Percentiles rank a stretch among this genome's conserved stretches.
Evolutionary conservation across 2,329 filamentous ascomycete genomes (phyloP).

Genomic region (Cordyceps sp.): DNA sequence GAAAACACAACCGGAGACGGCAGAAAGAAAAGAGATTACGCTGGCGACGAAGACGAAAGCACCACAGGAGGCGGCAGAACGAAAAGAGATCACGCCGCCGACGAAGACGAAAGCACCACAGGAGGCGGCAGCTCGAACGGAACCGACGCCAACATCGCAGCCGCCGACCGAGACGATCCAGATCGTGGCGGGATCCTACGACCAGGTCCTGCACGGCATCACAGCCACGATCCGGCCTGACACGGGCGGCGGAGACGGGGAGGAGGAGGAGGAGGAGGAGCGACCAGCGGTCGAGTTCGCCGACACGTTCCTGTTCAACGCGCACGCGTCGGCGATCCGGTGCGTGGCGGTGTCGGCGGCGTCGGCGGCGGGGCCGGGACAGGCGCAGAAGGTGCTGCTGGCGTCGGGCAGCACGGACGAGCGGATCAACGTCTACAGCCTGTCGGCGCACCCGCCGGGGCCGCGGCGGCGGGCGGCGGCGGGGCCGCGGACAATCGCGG

Average conservation of each 20-base stretch:
- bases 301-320: constrained; percentile 91
- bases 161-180: constrained; percentile 47
- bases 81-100: constrained; percentile 17
- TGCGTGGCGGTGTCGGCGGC: constrained; percentile 74
- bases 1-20: too few relatives aligned
- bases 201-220: constrained; percentile 84
- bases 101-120: not conserved
- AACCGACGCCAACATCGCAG: not conserved
- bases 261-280: constrained; percentile 28
- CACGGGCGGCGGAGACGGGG: too few relatives aligned
- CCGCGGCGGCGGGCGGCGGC: constrained; percentile 42
- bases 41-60: constrained; percentile 1
- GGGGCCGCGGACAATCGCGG: constrained; percentile 55
- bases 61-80: too few relatives aligned
- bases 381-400: constrained; percentile 69
- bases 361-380: constrained; percentile 41
- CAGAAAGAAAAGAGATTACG: constrained; percentile 21
- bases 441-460: constrained; percentile 54
- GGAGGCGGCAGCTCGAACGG: not conserved
- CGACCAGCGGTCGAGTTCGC: constrained; percentile 55
- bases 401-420: constrained; percentile 89
- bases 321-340: constrained; percentile 77
- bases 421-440: constrained; percentile 82
- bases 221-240: too few relatives aligned
- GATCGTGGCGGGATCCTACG: constrained; percentile 85